A percentile compares a stretch with the other conserved stretches of the same genome.
These are phyloP conservation scores for Puccinia brachypodii DNA, from an alignment of 1,284 basidiomycete genomes.

Conservation along the genomic window DNA sequence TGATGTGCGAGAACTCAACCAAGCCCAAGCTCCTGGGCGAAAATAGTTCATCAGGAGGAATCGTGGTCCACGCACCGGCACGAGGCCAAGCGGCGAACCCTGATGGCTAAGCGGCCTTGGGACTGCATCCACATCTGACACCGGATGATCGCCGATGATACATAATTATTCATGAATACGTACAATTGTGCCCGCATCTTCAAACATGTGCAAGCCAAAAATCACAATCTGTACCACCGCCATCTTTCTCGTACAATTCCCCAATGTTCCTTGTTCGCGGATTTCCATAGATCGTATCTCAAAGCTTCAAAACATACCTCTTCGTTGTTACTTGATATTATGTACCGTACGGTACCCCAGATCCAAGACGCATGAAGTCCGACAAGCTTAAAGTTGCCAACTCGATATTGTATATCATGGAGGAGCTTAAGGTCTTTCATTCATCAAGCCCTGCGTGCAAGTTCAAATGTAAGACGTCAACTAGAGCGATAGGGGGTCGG, in stretches of 20 bases:
- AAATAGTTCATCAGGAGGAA: not conserved
- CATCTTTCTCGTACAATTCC: not conserved
- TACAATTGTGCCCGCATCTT: not conserved
- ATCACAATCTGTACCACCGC: not conserved
- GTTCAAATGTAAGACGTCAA: not conserved
- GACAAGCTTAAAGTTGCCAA: not conserved
- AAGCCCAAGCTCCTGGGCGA: not conserved
- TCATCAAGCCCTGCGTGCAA: not conserved
- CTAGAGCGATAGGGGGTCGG: too few species aligned
- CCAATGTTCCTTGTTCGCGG: not conserved
- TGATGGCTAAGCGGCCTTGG: not conserved
- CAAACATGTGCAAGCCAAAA: not conserved
- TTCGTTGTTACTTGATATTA: not conserved
- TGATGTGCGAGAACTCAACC: not conserved
- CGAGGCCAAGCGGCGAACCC: not conserved
- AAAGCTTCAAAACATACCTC: not conserved
- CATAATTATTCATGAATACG: not conserved
- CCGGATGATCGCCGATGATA: not conserved
- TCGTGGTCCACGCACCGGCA: not conserved
- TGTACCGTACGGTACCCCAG: not conserved
- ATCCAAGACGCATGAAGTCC: not conserved
- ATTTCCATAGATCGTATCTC: conserved; percentile 2
- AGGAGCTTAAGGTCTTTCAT: not conserved
- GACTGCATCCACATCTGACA: not conserved
- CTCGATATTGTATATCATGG: not conserved